phyloP scores from a whole-genome alignment of 495 filamentous ascomycete species.

The Penicillium fimorum region DNA sequence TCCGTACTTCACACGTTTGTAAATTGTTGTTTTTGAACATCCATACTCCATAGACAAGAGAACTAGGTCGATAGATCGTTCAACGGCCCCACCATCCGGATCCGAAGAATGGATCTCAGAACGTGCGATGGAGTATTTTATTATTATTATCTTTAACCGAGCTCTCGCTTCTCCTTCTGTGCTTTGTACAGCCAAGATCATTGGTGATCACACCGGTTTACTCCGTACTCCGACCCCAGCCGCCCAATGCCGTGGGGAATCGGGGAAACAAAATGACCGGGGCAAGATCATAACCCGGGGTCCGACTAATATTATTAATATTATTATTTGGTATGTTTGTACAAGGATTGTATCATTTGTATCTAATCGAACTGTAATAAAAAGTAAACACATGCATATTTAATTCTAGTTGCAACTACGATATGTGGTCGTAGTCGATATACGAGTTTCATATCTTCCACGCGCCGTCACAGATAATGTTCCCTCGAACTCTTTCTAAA shows the following conservation, averaged over 20 bases:
- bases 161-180: neutral
- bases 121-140: conserved; percentile 9
- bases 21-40: neutral
- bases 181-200: neutral
- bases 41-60: neutral
- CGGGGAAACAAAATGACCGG: neutral
- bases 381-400: neutral
- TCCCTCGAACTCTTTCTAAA: neutral
- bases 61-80: neutral
- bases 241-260: neutral
- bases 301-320: neutral
- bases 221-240: neutral
- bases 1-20: neutral
- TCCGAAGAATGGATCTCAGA: conserved; percentile 14
- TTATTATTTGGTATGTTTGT: neutral
- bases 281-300: conserved; percentile 2
- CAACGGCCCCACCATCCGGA: conserved; percentile 42
- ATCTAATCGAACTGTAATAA: neutral
- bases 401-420: neutral
- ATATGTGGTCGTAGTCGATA: neutral
- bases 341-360: conserved; percentile 3
- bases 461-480: conserved; percentile 5
- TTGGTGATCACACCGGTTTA: neutral
- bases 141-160: conserved; percentile 8
- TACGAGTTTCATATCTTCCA: neutral